A percentile compares a stretch with the other conserved stretches of the same genome.
Evolutionary conservation across 108 stramenopile species (phyloP).

Genomic region (Skeletonema potamos): DNA sequence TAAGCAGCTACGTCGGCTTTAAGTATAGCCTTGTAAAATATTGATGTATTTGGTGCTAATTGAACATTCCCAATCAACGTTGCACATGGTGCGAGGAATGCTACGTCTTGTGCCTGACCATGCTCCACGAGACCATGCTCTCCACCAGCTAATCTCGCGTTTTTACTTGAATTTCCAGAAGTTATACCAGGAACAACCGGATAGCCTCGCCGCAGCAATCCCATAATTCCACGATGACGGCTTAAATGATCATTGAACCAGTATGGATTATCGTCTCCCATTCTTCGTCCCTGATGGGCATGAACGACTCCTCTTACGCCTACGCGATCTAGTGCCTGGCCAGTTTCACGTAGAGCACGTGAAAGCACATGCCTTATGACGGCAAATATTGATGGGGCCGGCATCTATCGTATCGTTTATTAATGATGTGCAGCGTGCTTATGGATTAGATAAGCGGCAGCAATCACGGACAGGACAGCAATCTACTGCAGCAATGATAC

Average conservation of each 20-base stretch:
- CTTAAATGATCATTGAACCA: constrained; percentile 74
- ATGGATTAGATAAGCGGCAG: too few relatives aligned
- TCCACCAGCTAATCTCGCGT: constrained; percentile 1
- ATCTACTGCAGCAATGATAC: too few relatives aligned
- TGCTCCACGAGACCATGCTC: neutral
- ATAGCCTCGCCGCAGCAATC: constrained; percentile 61
- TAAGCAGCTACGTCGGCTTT: constrained; percentile 77
- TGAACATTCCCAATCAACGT: constrained; percentile 84
- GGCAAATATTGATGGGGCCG: constrained; percentile 55
- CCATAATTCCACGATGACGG: constrained; percentile 76
- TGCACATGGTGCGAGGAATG: constrained; percentile 84
- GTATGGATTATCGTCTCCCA: constrained; percentile 71
- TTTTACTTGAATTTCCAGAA: constrained; percentile 2
- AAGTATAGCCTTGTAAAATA: constrained; percentile 83
- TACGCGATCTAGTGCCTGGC: constrained; percentile 80
- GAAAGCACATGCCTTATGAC: constrained; percentile 70
- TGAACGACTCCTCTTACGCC: constrained; percentile 62
- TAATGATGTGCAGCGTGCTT: neutral
- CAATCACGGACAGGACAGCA: too few relatives aligned
- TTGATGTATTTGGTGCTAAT: constrained; percentile 62
- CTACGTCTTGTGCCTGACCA: constrained; percentile 36
- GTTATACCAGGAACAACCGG: constrained; percentile 62
- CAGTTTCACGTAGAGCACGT: constrained; percentile 84
- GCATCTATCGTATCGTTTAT: too few relatives aligned
- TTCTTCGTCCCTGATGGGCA: constrained; percentile 53